Evolutionary conservation across 2,329 filamentous ascomycete species (phyloP).

Genomic region (Fusarium sp.): DNA sequence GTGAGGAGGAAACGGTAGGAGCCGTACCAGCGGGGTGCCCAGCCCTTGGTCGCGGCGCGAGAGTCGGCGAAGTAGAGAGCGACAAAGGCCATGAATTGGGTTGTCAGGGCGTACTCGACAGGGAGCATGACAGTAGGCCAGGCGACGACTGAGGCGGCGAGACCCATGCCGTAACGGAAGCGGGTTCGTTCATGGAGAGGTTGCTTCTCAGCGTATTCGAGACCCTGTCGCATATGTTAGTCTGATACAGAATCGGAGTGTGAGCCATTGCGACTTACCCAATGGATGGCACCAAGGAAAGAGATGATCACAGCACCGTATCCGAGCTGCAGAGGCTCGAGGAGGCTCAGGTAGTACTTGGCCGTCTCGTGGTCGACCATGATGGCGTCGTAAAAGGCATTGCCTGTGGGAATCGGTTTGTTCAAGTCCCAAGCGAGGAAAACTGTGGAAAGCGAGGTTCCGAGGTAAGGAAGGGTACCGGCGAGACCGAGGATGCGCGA

Average conservation of each 20-base stretch:
- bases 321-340: conserved; percentile 90
- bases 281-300: conserved; percentile 93
- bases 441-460: conserved; percentile 84
- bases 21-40: conserved; percentile 86
- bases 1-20: conserved; percentile 94
- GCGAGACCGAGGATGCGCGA: conserved; percentile 77
- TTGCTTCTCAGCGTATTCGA: conserved; percentile 82
- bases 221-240: conserved; percentile 60
- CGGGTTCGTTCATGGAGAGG: conserved; percentile 73
- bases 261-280: conserved; percentile 59
- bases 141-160: conserved; percentile 81
- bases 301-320: conserved; percentile 94
- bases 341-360: conserved; percentile 74
- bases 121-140: conserved; percentile 92
- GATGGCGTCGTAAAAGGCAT: conserved; percentile 63
- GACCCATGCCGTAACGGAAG: conserved; percentile 84
- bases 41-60: conserved; percentile 77
- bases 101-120: conserved; percentile 84
- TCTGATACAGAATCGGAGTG: fast-evolving
- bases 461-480: conserved; percentile 86
- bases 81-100: conserved; percentile 87
- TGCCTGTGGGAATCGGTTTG: conserved; percentile 70
- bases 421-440: conserved; percentile 87
- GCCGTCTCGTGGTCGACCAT: conserved; percentile 78
- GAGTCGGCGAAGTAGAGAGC: conserved; percentile 88